Evolutionary conservation across 306 rosid species (phyloP).

Genomic region (Rosa persica): DNA sequence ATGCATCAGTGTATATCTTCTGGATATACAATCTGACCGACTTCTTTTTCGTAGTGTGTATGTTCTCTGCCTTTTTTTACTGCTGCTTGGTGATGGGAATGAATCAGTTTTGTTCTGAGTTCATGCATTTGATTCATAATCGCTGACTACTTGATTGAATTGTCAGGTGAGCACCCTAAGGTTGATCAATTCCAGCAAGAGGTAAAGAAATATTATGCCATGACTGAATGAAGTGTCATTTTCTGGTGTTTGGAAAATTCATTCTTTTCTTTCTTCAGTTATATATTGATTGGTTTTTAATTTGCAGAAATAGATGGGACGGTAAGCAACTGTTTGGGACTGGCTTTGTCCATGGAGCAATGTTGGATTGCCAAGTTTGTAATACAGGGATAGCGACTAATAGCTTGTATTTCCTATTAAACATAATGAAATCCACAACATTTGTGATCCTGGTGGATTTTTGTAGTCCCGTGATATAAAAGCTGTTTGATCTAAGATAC

Average conservation of each 20-base stretch:
- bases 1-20: neutral
- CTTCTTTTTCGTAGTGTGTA: neutral
- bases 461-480: neutral
- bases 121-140: neutral
- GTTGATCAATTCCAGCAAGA: slow-evolving; percentile 21
- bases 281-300: neutral
- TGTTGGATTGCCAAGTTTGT: slow-evolving; percentile 3
- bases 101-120: neutral
- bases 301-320: slow-evolving; percentile 22
- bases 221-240: neutral
- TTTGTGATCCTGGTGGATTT: neutral
- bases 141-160: slow-evolving; percentile 8
- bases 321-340: slow-evolving; percentile 4
- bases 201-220: slow-evolving; percentile 12
- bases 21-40: neutral
- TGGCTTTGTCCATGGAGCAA: neutral
- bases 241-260: neutral
- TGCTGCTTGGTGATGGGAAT: neutral
- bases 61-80: neutral
- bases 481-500: neutral
- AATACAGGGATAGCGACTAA: neutral
- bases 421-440: neutral
- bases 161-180: slow-evolving; percentile 32
- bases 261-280: too few species aligned
- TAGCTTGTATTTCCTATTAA: slow-evolving; percentile 8